Base-by-base conservation (phyloP, 805 yeast species). In the Candida pseudofarinosa region DNA sequence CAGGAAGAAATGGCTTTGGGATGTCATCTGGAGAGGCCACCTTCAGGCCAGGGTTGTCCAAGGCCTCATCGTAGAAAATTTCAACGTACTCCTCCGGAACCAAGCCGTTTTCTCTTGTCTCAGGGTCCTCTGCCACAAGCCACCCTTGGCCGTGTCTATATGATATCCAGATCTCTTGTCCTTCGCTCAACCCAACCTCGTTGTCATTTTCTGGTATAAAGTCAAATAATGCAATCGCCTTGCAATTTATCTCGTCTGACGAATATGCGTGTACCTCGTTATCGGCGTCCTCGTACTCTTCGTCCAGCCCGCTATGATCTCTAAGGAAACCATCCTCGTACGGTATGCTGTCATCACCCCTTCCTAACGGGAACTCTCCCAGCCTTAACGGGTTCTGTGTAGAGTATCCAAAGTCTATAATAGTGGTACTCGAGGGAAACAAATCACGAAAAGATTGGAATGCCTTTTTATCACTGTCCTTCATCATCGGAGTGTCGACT, bases 131-230 rank as follows among this genome's bases (percentile, higher is more conserved):
- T 0, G 97, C 98, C 40, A 93, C 97, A 3, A 93, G 74, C 99
- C 99, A 93, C 5, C 99, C 99, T 60, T 91, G 97, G 19, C 98
- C 98, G 60, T 91, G 96, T 44, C 95, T 79, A 61, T 90, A 91
- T 45, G 84, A 80, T 23, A 93, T 85, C 78, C 89, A 83, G 2
- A 93, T 79, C 12, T 79, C 62, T 63, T 93, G 97, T 30, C 96
- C 96, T 53, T 85, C 95, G 12, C 56, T 64, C 26, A 93, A 67
- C 8, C 75, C 78, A 36, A 90, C 79, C 56, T 93, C 99, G 62
- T 93, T 93, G 53, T 88, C 96, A 61, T 93, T 93, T 59, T 93
- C 98, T 0, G 98, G 96, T 35, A 68, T 75, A 58, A 93, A 93
- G 53, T 90, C 91, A 59, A 88, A 93, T 37, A 93, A 60, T 0